Base-by-base conservation (phyloP, 2,329 filamentous ascomycete species). In the Rhynchosporium agropyri region DNA sequence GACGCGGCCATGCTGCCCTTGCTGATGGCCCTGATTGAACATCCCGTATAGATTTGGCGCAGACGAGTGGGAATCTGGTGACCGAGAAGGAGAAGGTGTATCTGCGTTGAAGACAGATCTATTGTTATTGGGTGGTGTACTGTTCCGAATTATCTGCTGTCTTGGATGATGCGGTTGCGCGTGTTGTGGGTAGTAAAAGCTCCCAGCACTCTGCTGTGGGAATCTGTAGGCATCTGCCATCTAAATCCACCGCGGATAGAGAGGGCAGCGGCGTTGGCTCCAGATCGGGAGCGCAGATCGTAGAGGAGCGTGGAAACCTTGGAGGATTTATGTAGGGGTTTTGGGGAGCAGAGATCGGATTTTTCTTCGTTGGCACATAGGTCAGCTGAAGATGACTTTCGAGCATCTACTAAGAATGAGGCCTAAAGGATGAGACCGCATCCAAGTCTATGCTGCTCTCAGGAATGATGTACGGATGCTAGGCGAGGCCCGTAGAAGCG, bases 1-100 rank as follows among this genome's bases (percentile, higher is more conserved):
- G 77, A 92, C 84, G 78, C 90, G 87, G 78, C 84, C 84, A 79
- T 88, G 88, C 75, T 91, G 89, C 75, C 86, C 86, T 78, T 88
- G 87, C 75, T 90, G 87, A 62, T 80, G 78, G 74, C 82, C 82
- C 76, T 90, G 87, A 74, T 85, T 86, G 81, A 89, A 92, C 89
- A 92, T 92, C 76, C 82, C 70, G 74, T 74, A 75, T 48, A 70
- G 61, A 50, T 64, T 69, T 54, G 68, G 72, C n/a, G 68, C 73
- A 10, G 74, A 70, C 58, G 73, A 75, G 56, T 82, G 68, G 10
- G 71, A 65, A 57, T 82, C 83, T 50, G 83, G 83, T 51, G 83
- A 85, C 71, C 82, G 81, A 65, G 83, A 81, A 64, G 84, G 83
- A 13, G 83, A 86, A 58, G 83, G 82, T 1, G 82, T 83, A 70